Conservation (phyloP, 2,329 filamentous ascomycete genomes). For the Clonostachys rhizophaga region DNA sequence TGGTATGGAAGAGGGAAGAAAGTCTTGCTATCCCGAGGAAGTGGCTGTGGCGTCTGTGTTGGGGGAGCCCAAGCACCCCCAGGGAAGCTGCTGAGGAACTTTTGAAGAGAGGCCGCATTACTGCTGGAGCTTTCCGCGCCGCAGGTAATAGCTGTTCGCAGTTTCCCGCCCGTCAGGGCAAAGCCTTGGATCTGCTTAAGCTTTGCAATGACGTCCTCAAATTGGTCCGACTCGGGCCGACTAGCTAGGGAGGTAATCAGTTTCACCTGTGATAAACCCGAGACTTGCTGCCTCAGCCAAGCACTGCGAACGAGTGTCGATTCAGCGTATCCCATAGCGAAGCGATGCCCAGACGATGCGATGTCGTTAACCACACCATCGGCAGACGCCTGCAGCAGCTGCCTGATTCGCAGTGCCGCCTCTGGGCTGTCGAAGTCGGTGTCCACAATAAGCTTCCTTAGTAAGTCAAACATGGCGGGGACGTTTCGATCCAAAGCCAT, state of each 20-base stretch:
- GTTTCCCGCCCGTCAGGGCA: conserved; percentile 62
- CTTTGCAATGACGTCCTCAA: conserved; percentile 74
- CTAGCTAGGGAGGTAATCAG: conserved; percentile 75
- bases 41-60: conserved; percentile 17
- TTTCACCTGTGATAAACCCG: conserved; percentile 86
- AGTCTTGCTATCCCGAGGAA: conserved; percentile 58
- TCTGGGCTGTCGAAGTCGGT: conserved; percentile 86
- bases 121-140: conserved; percentile 64
- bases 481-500: conserved; percentile 89
- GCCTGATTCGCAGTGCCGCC: conserved; percentile 75
- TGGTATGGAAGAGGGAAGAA: conserved; percentile 96
- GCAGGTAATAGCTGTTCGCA: conserved; percentile 84
- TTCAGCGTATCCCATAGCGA: conserved; percentile 78
- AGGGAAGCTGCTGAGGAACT: conserved; percentile 62
- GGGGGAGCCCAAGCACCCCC: conserved; percentile 11
- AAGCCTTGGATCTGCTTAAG: conserved; percentile 81
- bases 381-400: conserved; percentile 80
- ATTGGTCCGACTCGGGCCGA: conserved; percentile 61
- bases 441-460: conserved; percentile 75
- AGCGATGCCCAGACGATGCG: conserved; percentile 84
- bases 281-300: conserved; percentile 76
- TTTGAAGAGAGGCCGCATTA: conserved; percentile 68
- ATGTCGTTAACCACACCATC: conserved; percentile 91
- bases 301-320: conserved; percentile 70
- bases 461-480: conserved; percentile 82